Conservation (phyloP, 1,284 basidiomycete genomes). For the Sporisorium reilianum region DNA sequence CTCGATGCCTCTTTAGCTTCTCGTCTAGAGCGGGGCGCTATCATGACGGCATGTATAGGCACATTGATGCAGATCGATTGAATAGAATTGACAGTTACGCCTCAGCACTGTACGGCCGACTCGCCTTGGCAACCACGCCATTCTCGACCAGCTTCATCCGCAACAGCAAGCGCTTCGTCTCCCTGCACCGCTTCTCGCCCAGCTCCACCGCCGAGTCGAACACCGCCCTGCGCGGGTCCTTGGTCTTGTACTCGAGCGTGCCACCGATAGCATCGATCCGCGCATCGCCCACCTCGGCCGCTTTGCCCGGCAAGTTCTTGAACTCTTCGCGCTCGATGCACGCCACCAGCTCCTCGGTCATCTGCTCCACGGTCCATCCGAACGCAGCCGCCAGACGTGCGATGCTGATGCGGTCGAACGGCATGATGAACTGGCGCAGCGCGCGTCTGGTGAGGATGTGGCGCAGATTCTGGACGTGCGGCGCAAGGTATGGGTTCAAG, state of each 20-base stretch:
- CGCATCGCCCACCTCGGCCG: slow-evolving; percentile 84
- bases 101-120: slow-evolving; percentile 16
- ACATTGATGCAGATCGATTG: no score
- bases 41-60: no score
- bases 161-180: slow-evolving; percentile 80
- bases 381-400: slow-evolving; percentile 84
- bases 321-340: slow-evolving; percentile 82
- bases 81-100: slow-evolving; percentile 9
- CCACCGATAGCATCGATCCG: slow-evolving; percentile 74
- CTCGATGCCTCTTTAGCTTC: no score
- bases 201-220: slow-evolving; percentile 80
- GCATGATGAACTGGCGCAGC: slow-evolving; percentile 77
- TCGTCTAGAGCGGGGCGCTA: no score
- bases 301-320: slow-evolving; percentile 77
- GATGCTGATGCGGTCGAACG: slow-evolving; percentile 83
- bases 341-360: slow-evolving; percentile 78
- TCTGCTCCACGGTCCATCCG: slow-evolving; percentile 79
- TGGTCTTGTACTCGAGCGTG: slow-evolving; percentile 80
- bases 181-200: slow-evolving; percentile 77
- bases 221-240: slow-evolving; percentile 79
- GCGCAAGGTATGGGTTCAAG: slow-evolving; percentile 79
- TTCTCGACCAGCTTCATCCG: slow-evolving; percentile 78
- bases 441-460: slow-evolving; percentile 71
- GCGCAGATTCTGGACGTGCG: slow-evolving; percentile 70
- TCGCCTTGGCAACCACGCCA: slow-evolving; percentile 40